Evolutionary conservation across 2,329 filamentous ascomycete genomes (phyloP).

Genomic region (Tolypocladium ophioglossoides): DNA sequence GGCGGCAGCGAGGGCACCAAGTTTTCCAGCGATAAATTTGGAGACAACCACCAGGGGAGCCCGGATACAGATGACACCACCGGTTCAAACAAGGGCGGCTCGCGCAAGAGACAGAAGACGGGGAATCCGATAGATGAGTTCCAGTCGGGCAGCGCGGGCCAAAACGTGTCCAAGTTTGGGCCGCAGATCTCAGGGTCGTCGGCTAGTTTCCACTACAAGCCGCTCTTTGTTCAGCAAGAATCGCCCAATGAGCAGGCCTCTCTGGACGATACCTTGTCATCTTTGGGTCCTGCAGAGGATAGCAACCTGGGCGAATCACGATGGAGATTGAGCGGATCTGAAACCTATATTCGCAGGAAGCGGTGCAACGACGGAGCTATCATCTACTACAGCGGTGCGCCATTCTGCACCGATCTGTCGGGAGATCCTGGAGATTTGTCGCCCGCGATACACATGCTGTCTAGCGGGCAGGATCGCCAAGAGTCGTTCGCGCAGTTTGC

Average conservation of each 20-base stretch:
- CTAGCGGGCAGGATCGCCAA: conserved; percentile 27
- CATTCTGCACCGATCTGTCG: conserved; percentile 72
- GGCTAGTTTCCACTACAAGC: conserved; percentile 52
- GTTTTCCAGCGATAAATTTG: conserved; percentile 53
- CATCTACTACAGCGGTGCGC: conserved; percentile 72
- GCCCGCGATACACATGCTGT: conserved; percentile 37
- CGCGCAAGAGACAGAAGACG: conserved; percentile 36
- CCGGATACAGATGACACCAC: conserved; percentile 40
- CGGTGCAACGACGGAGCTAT: conserved; percentile 60
- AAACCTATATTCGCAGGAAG: conserved; percentile 36
- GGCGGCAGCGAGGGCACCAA: conserved; percentile 56
- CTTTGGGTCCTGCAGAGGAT: conserved; percentile 33
- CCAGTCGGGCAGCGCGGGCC: conserved; percentile 22
- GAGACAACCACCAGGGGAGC: conserved; percentile 34
- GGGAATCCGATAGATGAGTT: conserved; percentile 22
- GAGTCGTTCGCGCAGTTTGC: conserved; percentile 8
- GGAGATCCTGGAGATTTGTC: conserved; percentile 47
- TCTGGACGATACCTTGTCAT: conserved; percentile 37
- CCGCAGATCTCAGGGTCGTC: conserved; percentile 27
- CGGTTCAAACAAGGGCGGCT: conserved; percentile 28
- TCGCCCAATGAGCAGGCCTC: conserved; percentile 37
- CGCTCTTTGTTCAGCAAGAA: conserved; percentile 44
- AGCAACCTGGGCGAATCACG: conserved; percentile 38
- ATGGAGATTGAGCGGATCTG: conserved; percentile 37
- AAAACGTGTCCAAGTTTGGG: conserved; percentile 29